phyloP scores from a whole-genome alignment of 148 eudicot species.

The Rhododendron vialii region DNA sequence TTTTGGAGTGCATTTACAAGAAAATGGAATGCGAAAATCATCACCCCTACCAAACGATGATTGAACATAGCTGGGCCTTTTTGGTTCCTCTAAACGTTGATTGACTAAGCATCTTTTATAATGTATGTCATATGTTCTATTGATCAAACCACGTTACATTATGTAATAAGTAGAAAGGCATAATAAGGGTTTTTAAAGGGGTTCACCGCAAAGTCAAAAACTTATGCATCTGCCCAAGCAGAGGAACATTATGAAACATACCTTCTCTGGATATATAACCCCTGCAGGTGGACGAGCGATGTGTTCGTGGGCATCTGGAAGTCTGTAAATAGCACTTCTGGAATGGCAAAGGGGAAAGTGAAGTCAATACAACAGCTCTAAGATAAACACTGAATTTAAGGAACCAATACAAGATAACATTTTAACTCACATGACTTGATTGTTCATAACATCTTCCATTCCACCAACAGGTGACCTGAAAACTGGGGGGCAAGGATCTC shows the following conservation, averaged over 20 bases:
- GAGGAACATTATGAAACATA: constrained; percentile 10
- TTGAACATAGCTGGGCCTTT: neutral
- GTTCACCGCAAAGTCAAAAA: neutral
- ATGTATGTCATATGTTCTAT: neutral
- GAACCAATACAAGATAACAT: neutral
- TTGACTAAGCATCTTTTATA: neutral
- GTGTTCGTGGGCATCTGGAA: constrained; percentile 82
- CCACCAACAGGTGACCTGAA: constrained; percentile 81
- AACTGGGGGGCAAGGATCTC: constrained; percentile 91
- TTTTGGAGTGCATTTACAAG: neutral
- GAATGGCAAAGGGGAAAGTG: constrained; percentile 3
- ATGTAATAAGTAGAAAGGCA: neutral
- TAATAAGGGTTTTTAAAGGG: neutral
- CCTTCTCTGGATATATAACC: constrained; percentile 72
- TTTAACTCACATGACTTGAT: constrained; percentile 75
- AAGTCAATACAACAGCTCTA: neutral
- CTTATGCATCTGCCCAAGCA: neutral
- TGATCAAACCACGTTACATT: neutral
- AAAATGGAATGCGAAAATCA: neutral
- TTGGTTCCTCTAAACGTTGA: neutral
- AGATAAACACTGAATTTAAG: neutral
- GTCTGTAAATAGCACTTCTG: constrained; percentile 85
- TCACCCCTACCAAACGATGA: neutral
- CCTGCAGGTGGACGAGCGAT: constrained; percentile 70
- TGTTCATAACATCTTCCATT: constrained; percentile 82